Base-by-base conservation (phyloP, 345 rosid species). In the Isatis tinctoria region DNA sequence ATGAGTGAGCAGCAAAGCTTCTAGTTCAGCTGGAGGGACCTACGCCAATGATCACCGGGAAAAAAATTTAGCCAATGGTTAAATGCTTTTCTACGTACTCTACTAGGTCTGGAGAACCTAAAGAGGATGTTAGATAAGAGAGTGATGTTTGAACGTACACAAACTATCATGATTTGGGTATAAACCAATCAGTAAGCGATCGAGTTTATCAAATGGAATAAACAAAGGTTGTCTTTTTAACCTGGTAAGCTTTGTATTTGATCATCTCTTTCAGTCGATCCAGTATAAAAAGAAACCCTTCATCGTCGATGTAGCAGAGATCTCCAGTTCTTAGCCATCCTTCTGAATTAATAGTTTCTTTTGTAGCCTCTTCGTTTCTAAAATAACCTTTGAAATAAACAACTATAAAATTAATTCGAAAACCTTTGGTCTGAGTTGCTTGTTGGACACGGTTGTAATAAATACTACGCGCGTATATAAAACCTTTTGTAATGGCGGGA, bases 21-120 rank as follows among this genome's bases (percentile, higher is more conserved):
- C 97, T 32, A 94, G 83, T 67, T 94, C 97, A 4, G 98, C 97
- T 1, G 96, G 97, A 62, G 97, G 86, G 8, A 91, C 98, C 96
- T 94, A 74, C 27, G 39, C 78, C 49, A 67, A 62, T 26, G 27
- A 62, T 75, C 65, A 69, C 16, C 79, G 1, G 7, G 18, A 18
- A 3, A 18, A 47, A 33, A 33, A 22, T 22, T 6, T 18, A 45
- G 0, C 22, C 49, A 18, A n/a, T 45, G 49, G 3, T 17, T 47
- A 9, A 18, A 18, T 47, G 26, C 26, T 3, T 18, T 47, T 47
- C 53, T 18, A 22, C 24, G 24, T 22, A 47, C 17, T 1, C 52
- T 45, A 45, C 6, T n/a, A 43, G 48, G 48, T 45, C 49, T 45
- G 16, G 3, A 16, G 1, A 45, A 45, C 3, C 49, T 45, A 22